Percentiles rank a stretch among this genome's conserved stretches.
These are phyloP conservation scores for Aspergillus fumigatus DNA, from an alignment of 2,329 filamentous ascomycete species.

Conservation along the genomic window DNA sequence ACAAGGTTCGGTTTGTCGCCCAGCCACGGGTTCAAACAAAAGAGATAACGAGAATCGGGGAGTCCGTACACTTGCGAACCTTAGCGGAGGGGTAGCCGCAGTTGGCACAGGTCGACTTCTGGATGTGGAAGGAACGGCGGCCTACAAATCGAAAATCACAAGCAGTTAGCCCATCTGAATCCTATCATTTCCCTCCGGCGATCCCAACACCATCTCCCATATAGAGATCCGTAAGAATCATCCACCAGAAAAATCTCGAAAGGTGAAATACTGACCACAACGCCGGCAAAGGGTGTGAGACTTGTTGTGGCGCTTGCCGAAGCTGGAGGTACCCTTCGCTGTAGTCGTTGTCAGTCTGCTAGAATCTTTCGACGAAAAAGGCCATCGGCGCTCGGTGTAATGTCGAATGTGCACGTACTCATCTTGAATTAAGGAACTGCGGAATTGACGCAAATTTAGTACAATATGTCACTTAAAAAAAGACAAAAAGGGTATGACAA, in stretches of 20 bases:
- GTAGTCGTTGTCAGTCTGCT: conserved; percentile 44
- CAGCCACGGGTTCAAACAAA: conserved; percentile 29
- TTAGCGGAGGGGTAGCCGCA: conserved; percentile 98
- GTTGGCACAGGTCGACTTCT: conserved; percentile 95
- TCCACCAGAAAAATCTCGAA: conserved; percentile 10
- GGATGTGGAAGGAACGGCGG: conserved; percentile 96
- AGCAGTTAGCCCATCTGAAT: conserved; percentile 28
- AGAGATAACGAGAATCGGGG: conserved; percentile 5
- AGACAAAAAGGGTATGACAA: conserved; percentile 2
- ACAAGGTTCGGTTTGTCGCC: conserved; percentile 7
- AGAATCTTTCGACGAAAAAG: conserved; percentile 19
- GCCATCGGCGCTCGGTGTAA: conserved; percentile 14
- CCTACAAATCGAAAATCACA: conserved; percentile 50
- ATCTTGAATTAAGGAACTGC: conserved; percentile 53
- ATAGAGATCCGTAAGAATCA: conserved; percentile 13
- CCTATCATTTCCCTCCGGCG: conserved; percentile 8
- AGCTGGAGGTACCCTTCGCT: conserved; percentile 70
- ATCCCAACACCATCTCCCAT: conserved; percentile 3
- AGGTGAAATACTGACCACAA: conserved; percentile 70
- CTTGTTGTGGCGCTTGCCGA: conserved; percentile 90
- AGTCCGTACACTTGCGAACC: conserved; percentile 89
- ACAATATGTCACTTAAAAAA: conserved; percentile 9
- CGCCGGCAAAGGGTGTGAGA: conserved; percentile 97
- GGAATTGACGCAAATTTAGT: conserved; percentile 15
- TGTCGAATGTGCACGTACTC: conserved; percentile 47